Base-by-base conservation (phyloP, 257 asterid genomes). In the Misopates orontium region DNA sequence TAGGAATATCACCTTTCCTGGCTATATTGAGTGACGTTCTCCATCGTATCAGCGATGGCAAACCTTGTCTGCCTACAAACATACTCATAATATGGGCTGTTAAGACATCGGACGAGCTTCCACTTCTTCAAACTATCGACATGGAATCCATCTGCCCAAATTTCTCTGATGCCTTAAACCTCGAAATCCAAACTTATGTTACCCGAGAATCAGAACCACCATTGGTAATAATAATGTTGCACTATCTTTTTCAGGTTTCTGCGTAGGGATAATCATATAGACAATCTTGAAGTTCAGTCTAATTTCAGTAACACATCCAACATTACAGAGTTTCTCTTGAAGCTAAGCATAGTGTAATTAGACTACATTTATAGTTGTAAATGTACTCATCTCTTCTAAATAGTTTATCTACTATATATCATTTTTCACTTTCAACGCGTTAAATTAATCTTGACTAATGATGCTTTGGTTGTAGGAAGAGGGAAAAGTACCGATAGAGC, bases 1-100 rank as follows among this genome's bases (percentile, higher is more conserved):
- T 91, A 17, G 98, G 98, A 54, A 86, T 91, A 60, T 84, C 98
- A 0, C 96, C 98, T 13, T 91, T 91, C 68, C 69, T 86, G 17
- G 98, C 98, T 2, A 83, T 91, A 71, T 54, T 91, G 70, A 91
- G 95, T 39, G 98, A 91, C 16, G 68, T 91, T 69, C 85, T 91
- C 31, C 96, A 82, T 72, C 85, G 83, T 40, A 60, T 84, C 60
- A 80, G 80, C 16, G 78, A 84, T 1, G 77, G 83, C 1, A 79
- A 25, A 17, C 90, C 94, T 32, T 91, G 94, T 63, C 73, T 77
- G 18, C 86, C 96, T 0, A 86, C 57, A 72, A 85, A 88, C 31
- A 73, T 91, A 51, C 69, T 88, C 59, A 73, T 91, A 66, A 69
- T 88, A 17, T 91, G 98, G 98, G 96, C 98, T 0, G 65, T 91